phyloP scores from a whole-genome alignment of 2,329 filamentous ascomycete species.

The Dothiorella sarmentorum region DNA sequence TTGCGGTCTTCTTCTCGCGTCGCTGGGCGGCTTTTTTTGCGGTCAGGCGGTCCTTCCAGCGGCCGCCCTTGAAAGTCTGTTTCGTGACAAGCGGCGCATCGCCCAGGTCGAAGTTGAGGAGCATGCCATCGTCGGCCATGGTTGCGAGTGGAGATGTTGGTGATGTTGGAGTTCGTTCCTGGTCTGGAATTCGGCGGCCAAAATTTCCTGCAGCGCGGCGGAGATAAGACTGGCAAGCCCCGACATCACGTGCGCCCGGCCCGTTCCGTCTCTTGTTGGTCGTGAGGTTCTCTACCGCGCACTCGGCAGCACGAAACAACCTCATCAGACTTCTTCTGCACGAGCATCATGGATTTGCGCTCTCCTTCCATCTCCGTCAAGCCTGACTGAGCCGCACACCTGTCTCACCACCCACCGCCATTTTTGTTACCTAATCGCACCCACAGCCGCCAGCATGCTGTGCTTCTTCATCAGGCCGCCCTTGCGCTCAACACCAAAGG shows the following conservation, averaged over 20 bases:
- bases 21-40: slow-evolving; percentile 67
- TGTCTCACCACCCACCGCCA: neutral
- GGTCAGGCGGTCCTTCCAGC: slow-evolving; percentile 83
- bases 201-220: neutral
- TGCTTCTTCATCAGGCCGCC: neutral
- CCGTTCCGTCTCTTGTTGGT: neutral
- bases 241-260: neutral
- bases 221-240: neutral
- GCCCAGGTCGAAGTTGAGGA: slow-evolving; percentile 83
- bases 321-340: neutral
- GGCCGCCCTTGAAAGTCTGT: slow-evolving; percentile 76
- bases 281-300: slow-evolving; percentile 12
- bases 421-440: neutral
- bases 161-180: neutral
- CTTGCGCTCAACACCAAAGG: neutral
- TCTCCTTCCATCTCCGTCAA: neutral
- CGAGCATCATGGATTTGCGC: slow-evolving; percentile 2
- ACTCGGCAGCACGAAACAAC: slow-evolving; percentile 14
- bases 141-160: slow-evolving; percentile 19
- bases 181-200: neutral
- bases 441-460: neutral
- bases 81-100: slow-evolving; percentile 63
- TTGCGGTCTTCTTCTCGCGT: slow-evolving; percentile 43
- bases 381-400: neutral
- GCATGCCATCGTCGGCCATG: slow-evolving; percentile 94